Evolutionary conservation across 768 basidiomycete genomes (phyloP).

Genomic region (Panus rudis): DNA sequence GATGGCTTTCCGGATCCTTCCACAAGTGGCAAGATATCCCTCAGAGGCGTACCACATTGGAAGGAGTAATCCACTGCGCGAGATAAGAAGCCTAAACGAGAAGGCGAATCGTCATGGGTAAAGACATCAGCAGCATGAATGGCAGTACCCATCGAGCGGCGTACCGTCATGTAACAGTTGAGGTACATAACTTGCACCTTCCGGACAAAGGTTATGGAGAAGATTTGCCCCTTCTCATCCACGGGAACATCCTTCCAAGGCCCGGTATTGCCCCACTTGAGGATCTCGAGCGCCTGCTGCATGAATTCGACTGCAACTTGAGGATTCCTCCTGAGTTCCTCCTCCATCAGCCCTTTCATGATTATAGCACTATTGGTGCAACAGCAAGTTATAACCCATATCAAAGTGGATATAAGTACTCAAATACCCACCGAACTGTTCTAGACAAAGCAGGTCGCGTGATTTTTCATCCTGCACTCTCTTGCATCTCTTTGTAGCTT

Average conservation of each 20-base stretch:
- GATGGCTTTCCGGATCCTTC: neutral
- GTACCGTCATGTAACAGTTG: conserved; percentile 26
- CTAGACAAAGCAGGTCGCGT: conserved; percentile 26
- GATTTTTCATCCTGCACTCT: conserved; percentile 15
- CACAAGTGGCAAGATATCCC: neutral
- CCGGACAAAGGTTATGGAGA: conserved; percentile 32
- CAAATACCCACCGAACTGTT: conserved; percentile 25
- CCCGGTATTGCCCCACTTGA: conserved; percentile 35
- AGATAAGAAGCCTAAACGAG: neutral
- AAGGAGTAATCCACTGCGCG: neutral
- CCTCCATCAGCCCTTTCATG: conserved; percentile 30
- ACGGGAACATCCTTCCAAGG: conserved; percentile 29
- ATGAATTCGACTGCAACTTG: conserved; percentile 25
- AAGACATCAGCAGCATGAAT: neutral
- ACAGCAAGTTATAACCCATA: neutral
- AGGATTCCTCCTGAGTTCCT: conserved; percentile 8
- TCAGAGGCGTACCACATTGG: neutral
- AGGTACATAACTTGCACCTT: conserved; percentile 29
- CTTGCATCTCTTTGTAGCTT: conserved; percentile 14
- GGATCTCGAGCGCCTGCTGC: conserved; percentile 29
- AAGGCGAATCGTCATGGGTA: neutral
- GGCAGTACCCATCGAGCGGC: neutral
- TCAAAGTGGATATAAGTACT: neutral
- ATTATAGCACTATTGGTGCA: conserved; percentile 31
- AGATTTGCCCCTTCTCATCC: conserved; percentile 33